Base-by-base conservation (phyloP, 2,329 filamentous ascomycete genomes). In the Colletotrichum salicis region DNA sequence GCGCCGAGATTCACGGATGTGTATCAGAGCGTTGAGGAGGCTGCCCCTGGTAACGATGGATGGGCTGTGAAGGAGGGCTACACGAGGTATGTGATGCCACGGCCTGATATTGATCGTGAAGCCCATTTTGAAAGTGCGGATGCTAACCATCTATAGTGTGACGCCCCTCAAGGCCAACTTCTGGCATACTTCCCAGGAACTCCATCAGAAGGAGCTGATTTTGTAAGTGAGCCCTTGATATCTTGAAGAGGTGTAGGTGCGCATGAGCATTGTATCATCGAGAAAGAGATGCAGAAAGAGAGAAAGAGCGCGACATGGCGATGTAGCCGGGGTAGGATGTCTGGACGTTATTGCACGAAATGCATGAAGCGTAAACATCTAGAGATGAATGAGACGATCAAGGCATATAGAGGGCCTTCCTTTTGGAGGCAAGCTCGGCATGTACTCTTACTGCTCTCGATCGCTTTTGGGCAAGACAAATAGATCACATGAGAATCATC, bases 81-180 rank as follows among this genome's bases (percentile, higher is more conserved):
- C 81, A 97, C 96, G 13, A 96, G 94, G 93, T 94, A 83, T 77
- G 86, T 82, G 35, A 15, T 59, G 11, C 48, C 19, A 48, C 41
- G 13, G 57, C 52, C 45, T 54, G 65, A 64, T 33, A 72, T 72
- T 33, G 35, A 59, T 35, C 19, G 68, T n/a, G 41, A 48, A 8
- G 19, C 15, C 19, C 33, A 1, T 8, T 10, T 66, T 45, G 31
- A 52, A 31, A 65, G 66, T 6, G 19, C 41, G 69, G 55, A 67
- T 71, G 48, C 54, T 76, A 41, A 72, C 64, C 7, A 12, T 58
- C 76, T 35, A 74, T 78, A 97, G 95, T 81, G 91, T 99, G 68
- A 98, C 96, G 4, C 94, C 96, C 15, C 82, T 98, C 75, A 94
- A 93, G 81, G 95, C 96, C 54, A 98, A 97, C 82, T 99, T 98